phyloP scores from a whole-genome alignment of 2,329 filamentous ascomycete species.

The Lasiodiplodia gonubiensis region DNA sequence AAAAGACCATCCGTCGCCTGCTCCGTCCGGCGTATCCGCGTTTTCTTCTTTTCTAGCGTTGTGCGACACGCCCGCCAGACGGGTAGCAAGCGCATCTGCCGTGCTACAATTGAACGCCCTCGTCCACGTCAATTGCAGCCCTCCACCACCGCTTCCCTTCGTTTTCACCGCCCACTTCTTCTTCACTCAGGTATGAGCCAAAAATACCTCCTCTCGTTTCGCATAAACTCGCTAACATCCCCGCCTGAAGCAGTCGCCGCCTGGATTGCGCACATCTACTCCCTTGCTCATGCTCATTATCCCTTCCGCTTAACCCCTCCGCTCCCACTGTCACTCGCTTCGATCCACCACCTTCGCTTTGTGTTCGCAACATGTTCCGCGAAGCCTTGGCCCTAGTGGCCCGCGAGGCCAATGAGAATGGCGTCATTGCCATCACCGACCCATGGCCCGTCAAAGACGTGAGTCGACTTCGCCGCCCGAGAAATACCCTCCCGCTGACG shows the following conservation, averaged over 20 bases:
- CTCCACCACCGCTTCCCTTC: conserved; percentile 14
- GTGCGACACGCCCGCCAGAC: conserved; percentile 24
- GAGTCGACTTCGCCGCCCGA: conserved; percentile 33
- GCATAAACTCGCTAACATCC: conserved; percentile 21
- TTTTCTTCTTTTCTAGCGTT: conserved; percentile 21
- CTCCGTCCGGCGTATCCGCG: background rate
- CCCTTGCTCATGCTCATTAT: conserved; percentile 21
- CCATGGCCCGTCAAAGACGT: conserved; percentile 50
- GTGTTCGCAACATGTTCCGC: conserved; percentile 8
- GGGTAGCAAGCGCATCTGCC: conserved; percentile 22
- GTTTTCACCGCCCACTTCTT: conserved; percentile 11
- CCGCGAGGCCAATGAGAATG: conserved; percentile 36
- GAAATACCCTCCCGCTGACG: conserved; percentile 58
- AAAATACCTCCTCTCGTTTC: conserved; percentile 6
- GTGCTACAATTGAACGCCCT: conserved; percentile 24
- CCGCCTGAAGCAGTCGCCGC: conserved; percentile 14
- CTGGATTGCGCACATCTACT: conserved; percentile 21
- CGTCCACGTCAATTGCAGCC: conserved; percentile 11
- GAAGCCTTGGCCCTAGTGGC: conserved; percentile 24
- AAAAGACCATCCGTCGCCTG: background rate
- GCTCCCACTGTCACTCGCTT: conserved; percentile 12
- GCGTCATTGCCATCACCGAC: conserved; percentile 42
- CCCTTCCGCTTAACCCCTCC: conserved; percentile 5
- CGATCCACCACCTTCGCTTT: background rate
- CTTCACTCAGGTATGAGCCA: background rate